These are phyloP conservation scores for Globisporangium mamillatum DNA, from an alignment of 352 stramenopile species.

Conservation along the genomic window DNA sequence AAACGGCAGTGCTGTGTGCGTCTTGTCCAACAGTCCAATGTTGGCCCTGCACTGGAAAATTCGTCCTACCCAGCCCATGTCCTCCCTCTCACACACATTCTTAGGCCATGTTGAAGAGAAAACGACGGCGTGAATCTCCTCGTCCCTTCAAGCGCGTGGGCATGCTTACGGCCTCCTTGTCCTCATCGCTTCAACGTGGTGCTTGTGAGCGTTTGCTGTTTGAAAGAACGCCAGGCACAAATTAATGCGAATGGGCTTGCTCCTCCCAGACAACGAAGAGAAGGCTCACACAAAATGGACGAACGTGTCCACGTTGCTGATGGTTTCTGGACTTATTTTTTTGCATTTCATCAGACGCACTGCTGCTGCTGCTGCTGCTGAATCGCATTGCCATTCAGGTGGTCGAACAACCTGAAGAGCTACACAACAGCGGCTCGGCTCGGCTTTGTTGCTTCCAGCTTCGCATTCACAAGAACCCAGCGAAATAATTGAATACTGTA, in stretches of 20 bases:
- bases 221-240: no score
- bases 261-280: not conserved
- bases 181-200: not conserved
- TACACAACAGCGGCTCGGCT: no score
- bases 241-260: not conserved
- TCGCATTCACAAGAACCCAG: not conserved
- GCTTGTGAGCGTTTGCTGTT: no score
- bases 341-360: not conserved
- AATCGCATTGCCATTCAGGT: not conserved
- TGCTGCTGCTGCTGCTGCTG: no score
- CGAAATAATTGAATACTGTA: not conserved
- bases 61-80: not conserved
- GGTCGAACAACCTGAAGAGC: not conserved
- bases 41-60: not conserved
- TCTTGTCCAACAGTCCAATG: not conserved
- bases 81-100: not conserved
- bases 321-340: conserved; percentile 19
- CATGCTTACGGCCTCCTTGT: not conserved
- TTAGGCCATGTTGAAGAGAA: not conserved
- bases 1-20: not conserved
- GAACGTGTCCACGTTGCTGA: conserved; percentile 12
- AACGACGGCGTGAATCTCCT: not conserved
- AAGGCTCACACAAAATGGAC: not conserved
- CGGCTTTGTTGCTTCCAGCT: not conserved
- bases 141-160: not conserved